Base-by-base conservation (phyloP, 2,329 filamentous ascomycete species). In the Botryotinia globosa region DNA sequence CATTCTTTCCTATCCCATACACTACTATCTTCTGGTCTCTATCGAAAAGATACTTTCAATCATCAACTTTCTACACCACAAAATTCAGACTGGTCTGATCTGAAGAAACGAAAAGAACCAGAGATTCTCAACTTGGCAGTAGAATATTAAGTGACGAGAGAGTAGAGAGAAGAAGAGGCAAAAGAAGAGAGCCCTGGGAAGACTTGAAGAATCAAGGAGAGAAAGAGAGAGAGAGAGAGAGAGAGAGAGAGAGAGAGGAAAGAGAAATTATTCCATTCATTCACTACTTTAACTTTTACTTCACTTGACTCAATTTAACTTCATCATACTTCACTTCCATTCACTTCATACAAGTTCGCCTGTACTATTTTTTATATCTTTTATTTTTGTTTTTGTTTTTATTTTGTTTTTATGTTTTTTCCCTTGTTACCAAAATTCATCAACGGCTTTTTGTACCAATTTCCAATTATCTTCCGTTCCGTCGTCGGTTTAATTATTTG, bases 381-480 rank as follows among this genome's bases (percentile, higher is more conserved):
- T n/a, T n/a, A n/a, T n/a, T n/a, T n/a, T n/a, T n/a, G n/a, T n/a
- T n/a, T n/a, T n/a, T n/a, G n/a, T n/a, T n/a, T 32, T 39, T 39
- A 39, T 39, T 2, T 42, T 2, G 14, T 42, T 42, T 25, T 39
- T 42, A 16, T 39, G 32, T 66, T 25, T 42, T 34, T 51, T 14
- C 12, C 29, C 64, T 66, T 51, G 44, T 51, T 66, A n/a, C 44
- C 44, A 51, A 66, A 66, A 18, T 32, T 32, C 39, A 20, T 25
- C 9, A 42, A 54, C 39, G 51, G n/a, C 32, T 56, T 54, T 5
- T 37, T 34, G 51, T 69, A 58, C 37, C 56, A 58, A 58, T 44
- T 58, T 56, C 22, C 37, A 4, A 59, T 69, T 34, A 69, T 59
- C 66, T 69, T 69, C 66, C 66, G 66, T 59, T 59, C 66, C 66